Percentiles rank a stretch among this genome's conserved stretches.
phyloP scores from a whole-genome alignment of 1,284 basidiomycete species.

The Papiliotrema nemorosa region DNA sequence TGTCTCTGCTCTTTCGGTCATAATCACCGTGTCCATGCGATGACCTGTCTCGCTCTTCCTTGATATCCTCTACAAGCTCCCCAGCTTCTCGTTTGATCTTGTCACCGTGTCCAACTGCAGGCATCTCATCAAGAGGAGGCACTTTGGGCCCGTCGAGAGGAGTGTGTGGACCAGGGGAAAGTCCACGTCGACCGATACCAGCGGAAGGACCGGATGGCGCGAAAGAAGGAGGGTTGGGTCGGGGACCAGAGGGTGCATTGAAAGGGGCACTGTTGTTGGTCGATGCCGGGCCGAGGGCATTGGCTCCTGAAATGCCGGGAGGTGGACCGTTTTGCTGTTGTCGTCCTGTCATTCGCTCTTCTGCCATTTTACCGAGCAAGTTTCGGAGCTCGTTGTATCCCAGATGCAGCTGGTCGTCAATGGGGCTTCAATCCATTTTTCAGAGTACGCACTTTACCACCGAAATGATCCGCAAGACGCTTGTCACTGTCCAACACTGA shows the following conservation, averaged over 20 bases:
- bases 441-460: slow-evolving; percentile 75
- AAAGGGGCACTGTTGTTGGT: slow-evolving; percentile 40
- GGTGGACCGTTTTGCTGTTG: slow-evolving; percentile 48
- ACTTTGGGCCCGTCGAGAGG: slow-evolving; percentile 20
- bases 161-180: slow-evolving; percentile 16
- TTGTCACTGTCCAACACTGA: slow-evolving; percentile 97
- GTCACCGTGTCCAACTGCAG: slow-evolving; percentile 39
- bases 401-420: slow-evolving; percentile 77
- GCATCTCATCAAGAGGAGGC: slow-evolving; percentile 36
- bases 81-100: slow-evolving; percentile 47
- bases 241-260: slow-evolving; percentile 12
- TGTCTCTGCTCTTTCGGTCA: slow-evolving; percentile 59
- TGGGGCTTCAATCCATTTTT: not conserved
- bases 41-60: slow-evolving; percentile 21
- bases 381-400: slow-evolving; percentile 97
- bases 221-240: slow-evolving; percentile 13
- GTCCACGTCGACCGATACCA: slow-evolving; percentile 2
- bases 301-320: slow-evolving; percentile 39
- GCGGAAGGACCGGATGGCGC: slow-evolving; percentile 18
- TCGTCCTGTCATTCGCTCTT: slow-evolving; percentile 80
- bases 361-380: slow-evolving; percentile 81
- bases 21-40: slow-evolving; percentile 7
- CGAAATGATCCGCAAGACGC: slow-evolving; percentile 98
- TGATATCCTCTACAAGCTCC: slow-evolving; percentile 44
- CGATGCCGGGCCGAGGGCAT: slow-evolving; percentile 24